Percentiles rank a stretch among this genome's conserved stretches.
These are phyloP conservation scores for Pleurotus ostreatus DNA, from an alignment of 768 basidiomycete genomes.

Conservation along the genomic window DNA sequence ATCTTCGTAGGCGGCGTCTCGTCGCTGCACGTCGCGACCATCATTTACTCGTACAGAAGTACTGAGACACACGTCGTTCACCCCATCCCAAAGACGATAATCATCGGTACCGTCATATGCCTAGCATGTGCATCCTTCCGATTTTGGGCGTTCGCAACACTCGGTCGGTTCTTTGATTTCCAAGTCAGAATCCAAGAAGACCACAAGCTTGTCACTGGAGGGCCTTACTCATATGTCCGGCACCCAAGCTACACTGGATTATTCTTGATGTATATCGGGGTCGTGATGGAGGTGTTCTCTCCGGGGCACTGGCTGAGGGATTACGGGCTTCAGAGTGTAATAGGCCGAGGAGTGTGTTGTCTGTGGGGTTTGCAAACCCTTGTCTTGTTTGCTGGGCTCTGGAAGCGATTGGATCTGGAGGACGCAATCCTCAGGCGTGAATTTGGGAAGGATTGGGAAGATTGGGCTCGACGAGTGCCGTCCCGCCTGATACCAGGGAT, in stretches of 20 bases:
- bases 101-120: too few species aligned
- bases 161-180: neutral
- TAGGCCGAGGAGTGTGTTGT: neutral
- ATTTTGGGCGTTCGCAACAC: neutral
- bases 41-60: too few species aligned
- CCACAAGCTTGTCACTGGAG: neutral
- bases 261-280: neutral
- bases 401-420: neutral
- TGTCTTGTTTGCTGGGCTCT: neutral
- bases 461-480: constrained; percentile 19
- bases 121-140: too few species aligned
- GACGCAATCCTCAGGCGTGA: neutral
- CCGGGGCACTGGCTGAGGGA: neutral
- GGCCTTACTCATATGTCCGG: neutral
- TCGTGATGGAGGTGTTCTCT: neutral
- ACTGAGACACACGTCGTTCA: too few species aligned
- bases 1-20: too few species aligned
- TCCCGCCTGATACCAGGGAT: constrained; percentile 27
- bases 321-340: neutral
- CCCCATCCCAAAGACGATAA: too few species aligned
- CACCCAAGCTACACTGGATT: neutral
- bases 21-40: too few species aligned
- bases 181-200: neutral
- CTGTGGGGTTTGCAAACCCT: neutral
- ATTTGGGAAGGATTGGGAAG: neutral